Evolutionary conservation across 768 basidiomycete genomes (phyloP).

Genomic region (Leccinum imitatum): DNA sequence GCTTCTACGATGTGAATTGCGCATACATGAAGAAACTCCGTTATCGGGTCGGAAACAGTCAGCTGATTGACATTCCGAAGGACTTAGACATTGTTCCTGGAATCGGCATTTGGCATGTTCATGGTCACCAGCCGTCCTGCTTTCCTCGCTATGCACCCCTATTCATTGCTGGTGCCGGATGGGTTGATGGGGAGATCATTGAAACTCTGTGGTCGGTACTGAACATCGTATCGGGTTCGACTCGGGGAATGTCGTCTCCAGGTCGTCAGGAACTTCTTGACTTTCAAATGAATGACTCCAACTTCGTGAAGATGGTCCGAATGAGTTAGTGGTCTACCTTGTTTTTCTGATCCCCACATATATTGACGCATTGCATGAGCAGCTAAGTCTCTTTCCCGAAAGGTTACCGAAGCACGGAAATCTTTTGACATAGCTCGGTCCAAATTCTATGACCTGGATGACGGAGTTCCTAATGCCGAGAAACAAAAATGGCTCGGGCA

Average conservation of each 20-base stretch:
- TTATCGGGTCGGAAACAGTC: not conserved
- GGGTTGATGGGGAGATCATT: not conserved
- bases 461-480: too few species aligned
- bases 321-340: not conserved
- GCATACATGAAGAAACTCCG: slow-evolving; percentile 7
- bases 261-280: slow-evolving; percentile 2
- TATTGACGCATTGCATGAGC: not conserved
- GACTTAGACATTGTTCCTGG: slow-evolving; percentile 7
- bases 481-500: too few species aligned
- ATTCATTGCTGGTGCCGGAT: not conserved
- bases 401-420: too few species aligned
- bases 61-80: not conserved
- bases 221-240: not conserved
- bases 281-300: slow-evolving; percentile 11
- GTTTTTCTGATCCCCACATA: not conserved
- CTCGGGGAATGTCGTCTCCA: not conserved
- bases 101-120: slow-evolving; percentile 29
- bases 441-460: too few species aligned
- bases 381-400: not conserved
- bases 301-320: slow-evolving; percentile 6
- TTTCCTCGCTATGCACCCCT: slow-evolving; percentile 1
- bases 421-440: too few species aligned
- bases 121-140: slow-evolving; percentile 27
- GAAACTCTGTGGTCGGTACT: slow-evolving; percentile 6
- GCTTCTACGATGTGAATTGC: slow-evolving; percentile 12